phyloP scores from a whole-genome alignment of 305 asterid genomes.

The Fraxinus latifolia region DNA sequence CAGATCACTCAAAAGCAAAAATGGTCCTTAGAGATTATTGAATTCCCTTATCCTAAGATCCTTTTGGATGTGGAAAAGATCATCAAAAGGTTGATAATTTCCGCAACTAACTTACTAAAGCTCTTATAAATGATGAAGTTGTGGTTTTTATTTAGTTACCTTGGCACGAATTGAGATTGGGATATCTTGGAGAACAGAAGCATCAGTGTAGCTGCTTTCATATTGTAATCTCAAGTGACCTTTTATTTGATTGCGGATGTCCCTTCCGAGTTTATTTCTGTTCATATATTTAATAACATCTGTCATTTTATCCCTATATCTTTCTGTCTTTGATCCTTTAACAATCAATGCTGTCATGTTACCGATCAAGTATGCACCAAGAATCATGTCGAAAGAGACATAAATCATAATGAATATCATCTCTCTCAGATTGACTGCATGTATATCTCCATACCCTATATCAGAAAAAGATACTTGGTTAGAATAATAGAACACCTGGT shows the following conservation, averaged over 20 bases:
- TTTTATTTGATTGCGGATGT: slow-evolving; percentile 71
- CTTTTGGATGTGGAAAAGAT: background rate
- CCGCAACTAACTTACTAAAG: background rate
- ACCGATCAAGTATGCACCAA: slow-evolving; percentile 90
- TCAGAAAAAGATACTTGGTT: background rate
- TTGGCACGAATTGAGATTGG: slow-evolving; percentile 86
- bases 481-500: background rate
- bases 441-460: slow-evolving; percentile 93
- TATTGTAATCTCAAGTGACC: slow-evolving; percentile 82
- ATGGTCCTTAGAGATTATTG: background rate
- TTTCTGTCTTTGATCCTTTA: slow-evolving; percentile 85
- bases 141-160: slow-evolving; percentile 34
- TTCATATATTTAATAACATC: slow-evolving; percentile 75
- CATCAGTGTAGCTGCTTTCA: slow-evolving; percentile 78
- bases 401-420: slow-evolving; percentile 89
- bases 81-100: background rate
- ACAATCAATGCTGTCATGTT: slow-evolving; percentile 96
- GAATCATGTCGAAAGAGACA: slow-evolving; percentile 88
- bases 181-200: slow-evolving; percentile 71
- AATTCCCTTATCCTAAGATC: background rate
- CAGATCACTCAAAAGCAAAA: background rate
- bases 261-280: slow-evolving; percentile 67
- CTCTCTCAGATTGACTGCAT: slow-evolving; percentile 84
- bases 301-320: slow-evolving; percentile 82
- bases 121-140: background rate